These are phyloP conservation scores for Gorgonomyces haynaldii DNA, from an alignment of 192 early-diverging fungal species.

Conservation along the genomic window DNA sequence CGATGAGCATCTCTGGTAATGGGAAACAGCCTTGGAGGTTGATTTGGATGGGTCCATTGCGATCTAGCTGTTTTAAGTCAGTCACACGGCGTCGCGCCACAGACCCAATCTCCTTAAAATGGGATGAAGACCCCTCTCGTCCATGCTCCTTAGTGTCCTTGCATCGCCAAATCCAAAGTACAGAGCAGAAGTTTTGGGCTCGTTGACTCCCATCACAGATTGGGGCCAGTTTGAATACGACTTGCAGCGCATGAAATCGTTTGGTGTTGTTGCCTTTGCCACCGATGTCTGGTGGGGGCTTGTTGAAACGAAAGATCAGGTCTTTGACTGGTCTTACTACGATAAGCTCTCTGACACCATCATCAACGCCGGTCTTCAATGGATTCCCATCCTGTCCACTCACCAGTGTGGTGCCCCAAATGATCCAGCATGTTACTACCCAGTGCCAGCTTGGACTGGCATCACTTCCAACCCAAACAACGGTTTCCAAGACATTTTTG, in stretches of 20 bases:
- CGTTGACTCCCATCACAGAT: conserved; percentile 5
- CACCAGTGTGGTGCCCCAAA: conserved; percentile 5
- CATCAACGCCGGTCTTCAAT: conserved; percentile 12
- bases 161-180: conserved; percentile 2
- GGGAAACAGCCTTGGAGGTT: too few relatives aligned
- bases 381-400: conserved; percentile 16
- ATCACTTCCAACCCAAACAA: conserved; percentile 4
- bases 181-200: conserved; percentile 4
- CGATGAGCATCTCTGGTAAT: too few relatives aligned
- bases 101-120: too few relatives aligned
- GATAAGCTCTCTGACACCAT: conserved; percentile 7
- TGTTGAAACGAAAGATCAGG: conserved; percentile 7
- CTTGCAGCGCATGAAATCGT: not conserved
- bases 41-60: too few relatives aligned
- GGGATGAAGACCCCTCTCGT: too few relatives aligned
- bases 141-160: too few relatives aligned
- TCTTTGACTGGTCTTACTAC: conserved; percentile 14
- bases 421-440: conserved; percentile 4
- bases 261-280: conserved; percentile 6
- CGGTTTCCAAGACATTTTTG: conserved; percentile 4
- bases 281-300: conserved; percentile 12
- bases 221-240: conserved; percentile 3
- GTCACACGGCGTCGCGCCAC: too few relatives aligned
- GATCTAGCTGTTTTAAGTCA: too few relatives aligned
- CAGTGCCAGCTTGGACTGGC: conserved; percentile 8